phyloP scores from a whole-genome alignment of 257 asterid genomes.

The Jacaranda copaia region DNA sequence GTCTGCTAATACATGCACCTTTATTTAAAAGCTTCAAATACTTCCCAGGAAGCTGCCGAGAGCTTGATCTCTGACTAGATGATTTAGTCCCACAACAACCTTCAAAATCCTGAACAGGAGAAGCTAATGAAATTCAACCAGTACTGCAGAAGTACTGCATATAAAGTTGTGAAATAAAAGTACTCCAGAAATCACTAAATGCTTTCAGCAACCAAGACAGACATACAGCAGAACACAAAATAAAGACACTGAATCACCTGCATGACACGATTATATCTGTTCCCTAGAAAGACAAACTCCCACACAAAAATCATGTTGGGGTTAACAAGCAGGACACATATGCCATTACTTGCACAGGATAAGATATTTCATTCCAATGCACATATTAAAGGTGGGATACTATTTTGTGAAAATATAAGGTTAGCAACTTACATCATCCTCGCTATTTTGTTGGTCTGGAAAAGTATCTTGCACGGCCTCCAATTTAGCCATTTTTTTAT shows the following conservation, averaged over 20 bases:
- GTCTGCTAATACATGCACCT: constrained; percentile 49
- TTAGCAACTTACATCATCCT: constrained; percentile 56
- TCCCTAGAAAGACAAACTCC: constrained; percentile 7
- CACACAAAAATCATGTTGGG: constrained; percentile 14
- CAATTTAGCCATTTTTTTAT: constrained; percentile 61
- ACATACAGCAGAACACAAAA: constrained; percentile 25
- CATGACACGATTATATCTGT: not conserved
- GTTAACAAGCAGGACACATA: constrained; percentile 6
- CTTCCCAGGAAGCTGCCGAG: constrained; percentile 56
- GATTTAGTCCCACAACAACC: constrained; percentile 52
- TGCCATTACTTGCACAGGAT: constrained; percentile 15
- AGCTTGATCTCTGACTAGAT: constrained; percentile 58
- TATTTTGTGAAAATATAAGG: constrained; percentile 18
- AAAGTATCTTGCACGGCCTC: constrained; percentile 44
- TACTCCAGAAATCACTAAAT: constrained; percentile 33
- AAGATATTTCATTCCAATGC: constrained; percentile 21
- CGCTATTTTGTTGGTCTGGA: constrained; percentile 45
- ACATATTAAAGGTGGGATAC: constrained; percentile 14
- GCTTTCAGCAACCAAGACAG: constrained; percentile 31
- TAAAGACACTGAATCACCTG: constrained; percentile 21
- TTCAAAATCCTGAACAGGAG: constrained; percentile 50
- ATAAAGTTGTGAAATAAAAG: constrained; percentile 29
- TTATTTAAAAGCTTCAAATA: constrained; percentile 59
- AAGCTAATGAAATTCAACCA: constrained; percentile 39
- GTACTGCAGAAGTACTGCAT: constrained; percentile 39